Evolutionary conservation across 1,139 yeast species (phyloP).

Genomic region (Yamadazyma membranifaciens): DNA sequence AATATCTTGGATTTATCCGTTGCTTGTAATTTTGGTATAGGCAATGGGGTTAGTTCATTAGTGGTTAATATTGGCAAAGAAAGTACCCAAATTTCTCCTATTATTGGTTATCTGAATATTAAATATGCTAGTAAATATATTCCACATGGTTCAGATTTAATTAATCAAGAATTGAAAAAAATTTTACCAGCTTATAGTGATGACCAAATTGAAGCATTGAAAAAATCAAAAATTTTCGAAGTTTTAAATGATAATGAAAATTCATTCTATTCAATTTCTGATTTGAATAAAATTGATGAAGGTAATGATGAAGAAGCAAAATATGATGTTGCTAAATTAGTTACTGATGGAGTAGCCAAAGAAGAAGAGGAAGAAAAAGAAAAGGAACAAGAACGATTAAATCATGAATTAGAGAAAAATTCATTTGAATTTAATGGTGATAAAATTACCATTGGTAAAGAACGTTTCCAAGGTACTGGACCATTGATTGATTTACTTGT

Average conservation of each 20-base stretch:
- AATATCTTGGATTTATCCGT: slow-evolving; percentile 67
- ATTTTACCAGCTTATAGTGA: slow-evolving; percentile 58
- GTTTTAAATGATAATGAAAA: slow-evolving; percentile 55
- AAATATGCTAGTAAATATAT: slow-evolving; percentile 53
- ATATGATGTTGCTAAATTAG: slow-evolving; percentile 87
- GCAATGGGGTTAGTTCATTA: slow-evolving; percentile 54
- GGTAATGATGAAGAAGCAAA: slow-evolving; percentile 59
- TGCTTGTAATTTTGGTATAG: slow-evolving; percentile 74
- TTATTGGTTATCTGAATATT: slow-evolving; percentile 65
- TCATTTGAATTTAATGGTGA: slow-evolving; percentile 57
- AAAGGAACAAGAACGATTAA: slow-evolving; percentile 41
- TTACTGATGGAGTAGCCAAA: slow-evolving; percentile 48
- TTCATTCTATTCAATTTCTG: slow-evolving; percentile 59
- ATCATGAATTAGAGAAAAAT: slow-evolving; percentile 64
- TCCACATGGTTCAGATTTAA: slow-evolving; percentile 57
- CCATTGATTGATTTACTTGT: slow-evolving; percentile 56
- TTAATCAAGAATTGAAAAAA: slow-evolving; percentile 53
- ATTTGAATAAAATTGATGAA: slow-evolving; percentile 30
- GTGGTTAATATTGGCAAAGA: slow-evolving; percentile 82
- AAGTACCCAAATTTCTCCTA: slow-evolving; percentile 74
- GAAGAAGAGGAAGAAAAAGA: slow-evolving; percentile 24
- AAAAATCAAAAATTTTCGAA: slow-evolving; percentile 74
- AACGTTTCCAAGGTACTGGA: slow-evolving; percentile 78
- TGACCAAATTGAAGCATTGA: slow-evolving; percentile 70
- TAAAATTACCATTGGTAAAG: slow-evolving; percentile 69